Evolutionary conservation across 2,329 filamentous ascomycete species (phyloP).

Genomic region (Sporothrix brasiliensis): DNA sequence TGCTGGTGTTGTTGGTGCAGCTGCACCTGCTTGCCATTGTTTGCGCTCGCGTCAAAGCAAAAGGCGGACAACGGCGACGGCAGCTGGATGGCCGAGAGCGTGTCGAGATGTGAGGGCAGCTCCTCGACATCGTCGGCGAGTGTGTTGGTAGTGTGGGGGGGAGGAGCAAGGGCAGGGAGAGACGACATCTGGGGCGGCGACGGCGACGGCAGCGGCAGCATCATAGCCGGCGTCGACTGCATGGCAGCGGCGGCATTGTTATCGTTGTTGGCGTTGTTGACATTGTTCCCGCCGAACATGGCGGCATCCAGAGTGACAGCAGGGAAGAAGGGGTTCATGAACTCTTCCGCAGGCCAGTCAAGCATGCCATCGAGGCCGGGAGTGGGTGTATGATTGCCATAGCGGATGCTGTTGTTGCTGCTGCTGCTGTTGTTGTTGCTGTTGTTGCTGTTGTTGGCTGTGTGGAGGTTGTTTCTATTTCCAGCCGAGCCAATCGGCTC

Average conservation of each 20-base stretch:
- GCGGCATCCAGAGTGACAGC: constrained; percentile 4
- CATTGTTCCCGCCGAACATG: constrained; percentile 5
- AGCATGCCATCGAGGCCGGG: constrained; percentile 21
- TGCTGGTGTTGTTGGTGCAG: not conserved
- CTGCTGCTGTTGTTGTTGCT: too few species aligned
- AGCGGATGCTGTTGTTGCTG: not conserved
- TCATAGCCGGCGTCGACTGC: not conserved
- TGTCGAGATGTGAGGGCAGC: constrained; percentile 12
- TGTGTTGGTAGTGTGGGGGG: not conserved
- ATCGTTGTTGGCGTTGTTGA: not conserved
- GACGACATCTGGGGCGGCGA: not conserved
- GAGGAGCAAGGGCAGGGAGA: not conserved
- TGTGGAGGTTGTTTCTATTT: too few species aligned
- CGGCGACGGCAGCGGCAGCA: not conserved
- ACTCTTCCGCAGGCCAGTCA: constrained; percentile 11
- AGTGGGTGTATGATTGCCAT: not conserved
- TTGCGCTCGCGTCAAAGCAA: not conserved
- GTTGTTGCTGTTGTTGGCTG: not conserved
- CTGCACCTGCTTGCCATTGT: too few species aligned
- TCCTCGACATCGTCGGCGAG: constrained; percentile 13
- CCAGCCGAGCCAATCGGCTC: constrained; percentile 15
- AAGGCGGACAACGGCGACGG: not conserved
- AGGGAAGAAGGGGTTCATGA: constrained; percentile 25
- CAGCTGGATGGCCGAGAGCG: not conserved
- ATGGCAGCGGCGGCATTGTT: not conserved